These are phyloP conservation scores for Hygrocybe coccinea DNA, from an alignment of 768 basidiomycete species.

Conservation along the genomic window DNA sequence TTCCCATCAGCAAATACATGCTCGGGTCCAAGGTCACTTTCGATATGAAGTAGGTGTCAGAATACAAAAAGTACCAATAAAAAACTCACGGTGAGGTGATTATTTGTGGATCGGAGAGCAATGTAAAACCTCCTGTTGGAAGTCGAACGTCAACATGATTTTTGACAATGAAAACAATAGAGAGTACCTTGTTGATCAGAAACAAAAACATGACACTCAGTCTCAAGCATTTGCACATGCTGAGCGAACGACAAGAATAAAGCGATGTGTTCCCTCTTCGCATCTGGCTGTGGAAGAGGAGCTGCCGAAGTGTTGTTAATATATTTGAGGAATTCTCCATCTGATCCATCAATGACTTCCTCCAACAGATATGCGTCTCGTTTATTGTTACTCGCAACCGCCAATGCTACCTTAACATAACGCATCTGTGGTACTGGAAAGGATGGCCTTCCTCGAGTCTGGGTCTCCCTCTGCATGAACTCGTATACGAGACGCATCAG, in stretches of 20 bases:
- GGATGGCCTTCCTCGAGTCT: neutral
- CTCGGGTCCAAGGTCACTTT: neutral
- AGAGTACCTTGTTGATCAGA: conserved; percentile 26
- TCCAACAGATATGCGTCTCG: conserved; percentile 16
- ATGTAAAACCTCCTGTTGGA: conserved; percentile 1
- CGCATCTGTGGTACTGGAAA: conserved; percentile 5
- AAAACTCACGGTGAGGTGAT: conserved; percentile 3
- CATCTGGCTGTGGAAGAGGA: conserved; percentile 3
- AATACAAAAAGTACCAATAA: neutral
- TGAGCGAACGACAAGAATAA: conserved; percentile 22
- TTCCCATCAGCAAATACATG: conserved; percentile 3
- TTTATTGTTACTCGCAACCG: neutral
- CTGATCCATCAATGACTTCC: conserved; percentile 10
- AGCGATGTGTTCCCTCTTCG: conserved; percentile 5
- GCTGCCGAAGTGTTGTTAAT: conserved; percentile 20
- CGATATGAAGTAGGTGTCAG: no score
- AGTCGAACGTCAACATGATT: neutral
- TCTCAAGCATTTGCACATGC: conserved; percentile 25
- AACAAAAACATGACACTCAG: conserved; percentile 17
- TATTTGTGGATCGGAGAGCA: conserved; percentile 6
- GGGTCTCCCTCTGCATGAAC: neutral
- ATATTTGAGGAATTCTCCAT: conserved; percentile 21
- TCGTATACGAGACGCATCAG: conserved; percentile 4
- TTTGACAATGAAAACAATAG: neutral
- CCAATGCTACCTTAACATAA: conserved; percentile 1